phyloP scores from a whole-genome alignment of 106 monocot species.

The Dendrobium chrysotoxum region DNA sequence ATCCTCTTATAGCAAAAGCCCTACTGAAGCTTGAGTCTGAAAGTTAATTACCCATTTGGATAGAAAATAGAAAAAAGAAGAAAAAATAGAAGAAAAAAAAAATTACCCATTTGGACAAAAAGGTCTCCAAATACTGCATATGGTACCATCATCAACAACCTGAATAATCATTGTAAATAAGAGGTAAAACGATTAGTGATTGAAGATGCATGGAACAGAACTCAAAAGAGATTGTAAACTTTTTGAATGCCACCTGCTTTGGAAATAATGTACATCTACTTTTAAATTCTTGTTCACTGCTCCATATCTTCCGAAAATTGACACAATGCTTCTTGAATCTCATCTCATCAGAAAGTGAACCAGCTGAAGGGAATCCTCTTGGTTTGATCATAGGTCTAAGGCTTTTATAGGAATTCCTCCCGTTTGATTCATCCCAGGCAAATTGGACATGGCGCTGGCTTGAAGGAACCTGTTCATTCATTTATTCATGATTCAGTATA shows the following conservation, averaged over 20 bases:
- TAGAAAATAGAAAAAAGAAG: conserved; percentile 18
- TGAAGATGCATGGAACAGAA: background rate
- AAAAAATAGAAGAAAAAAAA: background rate
- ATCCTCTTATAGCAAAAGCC: background rate
- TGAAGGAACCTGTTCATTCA: conserved; percentile 65
- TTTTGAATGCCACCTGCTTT: conserved; percentile 53
- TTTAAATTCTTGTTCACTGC: conserved; percentile 63
- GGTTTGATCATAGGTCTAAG: conserved; percentile 50
- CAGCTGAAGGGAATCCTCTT: conserved; percentile 30
- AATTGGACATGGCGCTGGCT: conserved; percentile 75
- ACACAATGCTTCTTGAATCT: conserved; percentile 64
- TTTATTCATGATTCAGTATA: background rate
- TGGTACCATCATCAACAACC: conserved; percentile 51
- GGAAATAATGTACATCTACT: conserved; percentile 67
- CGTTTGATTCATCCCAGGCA: conserved; percentile 57
- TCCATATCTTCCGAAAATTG: conserved; percentile 93
- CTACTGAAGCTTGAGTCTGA: background rate
- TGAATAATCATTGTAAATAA: conserved; percentile 12
- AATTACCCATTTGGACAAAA: conserved; percentile 85
- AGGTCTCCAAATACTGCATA: conserved; percentile 92
- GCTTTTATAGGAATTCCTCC: conserved; percentile 30
- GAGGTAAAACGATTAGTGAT: background rate
- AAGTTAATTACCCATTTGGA: conserved; percentile 65
- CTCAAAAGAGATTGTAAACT: background rate
- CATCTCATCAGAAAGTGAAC: conserved; percentile 35